Evolutionary conservation across 768 basidiomycete genomes (phyloP).

Genomic region (Mycena sanguinolenta): DNA sequence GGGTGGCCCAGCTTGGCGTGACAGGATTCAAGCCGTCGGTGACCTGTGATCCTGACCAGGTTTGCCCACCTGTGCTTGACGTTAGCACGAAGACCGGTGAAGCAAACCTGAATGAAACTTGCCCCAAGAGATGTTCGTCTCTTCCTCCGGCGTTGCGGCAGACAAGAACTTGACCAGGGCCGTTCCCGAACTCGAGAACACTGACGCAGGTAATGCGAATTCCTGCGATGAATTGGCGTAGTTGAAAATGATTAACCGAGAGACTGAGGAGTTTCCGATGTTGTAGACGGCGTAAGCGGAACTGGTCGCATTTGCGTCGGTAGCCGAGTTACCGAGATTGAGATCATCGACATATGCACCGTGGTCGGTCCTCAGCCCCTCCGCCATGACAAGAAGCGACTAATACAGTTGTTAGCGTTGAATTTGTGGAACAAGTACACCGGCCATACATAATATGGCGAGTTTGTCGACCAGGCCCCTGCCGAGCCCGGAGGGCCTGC

Average conservation of each 20-base stretch:
- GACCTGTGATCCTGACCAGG: slow-evolving; percentile 54
- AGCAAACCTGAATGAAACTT: neutral
- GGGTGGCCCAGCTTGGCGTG: too few relatives aligned
- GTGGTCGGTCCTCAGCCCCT: slow-evolving; percentile 56
- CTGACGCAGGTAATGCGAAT: slow-evolving; percentile 56
- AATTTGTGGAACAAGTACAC: neutral
- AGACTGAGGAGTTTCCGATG: slow-evolving; percentile 55
- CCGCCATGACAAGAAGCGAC: slow-evolving; percentile 60
- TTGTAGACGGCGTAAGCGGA: slow-evolving; percentile 75
- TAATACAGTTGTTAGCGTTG: neutral
- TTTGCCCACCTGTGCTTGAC: slow-evolving; percentile 55
- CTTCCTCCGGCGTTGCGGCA: slow-evolving; percentile 62
- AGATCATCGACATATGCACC: slow-evolving; percentile 63
- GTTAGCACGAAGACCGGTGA: neutral
- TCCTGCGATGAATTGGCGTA: slow-evolving; percentile 59
- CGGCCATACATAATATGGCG: slow-evolving; percentile 57
- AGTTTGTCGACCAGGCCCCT: slow-evolving; percentile 61
- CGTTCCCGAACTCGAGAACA: slow-evolving; percentile 38
- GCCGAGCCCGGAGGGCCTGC: slow-evolving; percentile 48
- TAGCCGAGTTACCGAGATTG: slow-evolving; percentile 54
- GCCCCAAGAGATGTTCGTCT: slow-evolving; percentile 70
- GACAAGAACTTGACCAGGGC: slow-evolving; percentile 60
- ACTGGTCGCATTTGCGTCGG: slow-evolving; percentile 52
- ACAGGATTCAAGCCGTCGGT: slow-evolving; percentile 50
- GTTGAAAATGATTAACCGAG: slow-evolving; percentile 64